phyloP scores from a whole-genome alignment of 2,329 filamentous ascomycete genomes.

The Botryotinia narcissicola region DNA sequence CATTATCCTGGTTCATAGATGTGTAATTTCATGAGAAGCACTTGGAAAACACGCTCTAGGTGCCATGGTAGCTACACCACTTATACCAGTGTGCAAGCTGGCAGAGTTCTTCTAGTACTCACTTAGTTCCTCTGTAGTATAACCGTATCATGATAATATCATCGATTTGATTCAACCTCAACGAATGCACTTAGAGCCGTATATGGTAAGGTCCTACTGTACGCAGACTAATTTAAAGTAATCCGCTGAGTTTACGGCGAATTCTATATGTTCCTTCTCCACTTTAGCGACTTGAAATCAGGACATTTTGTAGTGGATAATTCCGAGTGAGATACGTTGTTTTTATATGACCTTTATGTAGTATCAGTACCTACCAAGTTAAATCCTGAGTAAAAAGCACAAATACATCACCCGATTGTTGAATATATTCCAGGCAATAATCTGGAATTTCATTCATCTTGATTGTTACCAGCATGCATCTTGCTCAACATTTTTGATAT shows the following conservation, averaged over 20 bases:
- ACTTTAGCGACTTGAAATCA: background rate
- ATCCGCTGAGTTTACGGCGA: background rate
- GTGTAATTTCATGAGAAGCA: background rate
- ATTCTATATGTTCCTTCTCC: background rate
- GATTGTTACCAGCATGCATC: background rate
- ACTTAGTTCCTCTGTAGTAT: background rate
- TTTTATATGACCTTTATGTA: background rate
- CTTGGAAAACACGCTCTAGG: background rate
- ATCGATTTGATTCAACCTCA: background rate
- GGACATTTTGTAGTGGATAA: background rate
- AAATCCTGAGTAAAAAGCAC: background rate
- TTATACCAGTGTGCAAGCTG: background rate
- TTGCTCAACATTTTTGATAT: background rate
- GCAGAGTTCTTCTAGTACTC: background rate
- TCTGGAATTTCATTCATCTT: background rate
- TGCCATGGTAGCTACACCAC: background rate
- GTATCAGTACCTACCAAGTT: background rate
- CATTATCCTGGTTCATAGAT: background rate
- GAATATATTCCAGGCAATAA: background rate
- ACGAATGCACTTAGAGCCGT: background rate
- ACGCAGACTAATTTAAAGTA: background rate
- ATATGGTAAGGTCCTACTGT: fast-evolving
- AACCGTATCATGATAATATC: background rate
- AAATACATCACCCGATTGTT: background rate
- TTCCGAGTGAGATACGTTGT: background rate